Conservation (phyloP, 208 protist genomes). For the Trypanosomatidae sp. region DNA sequence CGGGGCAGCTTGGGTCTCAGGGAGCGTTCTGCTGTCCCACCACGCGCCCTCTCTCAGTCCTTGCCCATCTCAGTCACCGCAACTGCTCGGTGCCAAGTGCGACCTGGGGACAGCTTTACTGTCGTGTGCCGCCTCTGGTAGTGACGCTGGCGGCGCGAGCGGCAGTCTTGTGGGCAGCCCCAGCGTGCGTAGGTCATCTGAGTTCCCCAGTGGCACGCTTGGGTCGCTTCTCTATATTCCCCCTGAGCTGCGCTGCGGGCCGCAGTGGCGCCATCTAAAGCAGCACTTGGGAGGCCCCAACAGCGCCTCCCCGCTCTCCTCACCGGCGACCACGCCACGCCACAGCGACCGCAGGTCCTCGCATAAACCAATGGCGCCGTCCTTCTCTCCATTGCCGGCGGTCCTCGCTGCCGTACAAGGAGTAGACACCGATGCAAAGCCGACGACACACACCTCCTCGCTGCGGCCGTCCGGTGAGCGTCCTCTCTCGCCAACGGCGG, state of each 20-base stretch:
- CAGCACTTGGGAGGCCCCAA: slow-evolving; percentile 16
- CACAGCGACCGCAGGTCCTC: background rate
- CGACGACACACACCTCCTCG: background rate
- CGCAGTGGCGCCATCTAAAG: slow-evolving; percentile 31
- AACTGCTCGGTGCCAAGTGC: background rate
- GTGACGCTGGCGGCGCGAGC: background rate
- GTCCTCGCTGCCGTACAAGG: background rate
- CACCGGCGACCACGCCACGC: background rate
- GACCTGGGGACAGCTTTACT: background rate
- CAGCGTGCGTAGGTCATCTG: slow-evolving; percentile 1
- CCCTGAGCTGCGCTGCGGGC: slow-evolving; percentile 23
- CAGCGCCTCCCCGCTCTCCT: background rate
- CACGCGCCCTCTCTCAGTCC: background rate
- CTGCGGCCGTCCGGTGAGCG: background rate
- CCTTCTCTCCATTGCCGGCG: background rate
- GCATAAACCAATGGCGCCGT: background rate
- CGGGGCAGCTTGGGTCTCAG: background rate
- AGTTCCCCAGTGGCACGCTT: slow-evolving; percentile 10
- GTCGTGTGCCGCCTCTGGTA: background rate
- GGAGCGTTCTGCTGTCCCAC: background rate
- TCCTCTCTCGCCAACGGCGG: background rate
- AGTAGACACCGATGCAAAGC: background rate
- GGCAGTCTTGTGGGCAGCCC: background rate
- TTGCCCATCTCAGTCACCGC: background rate
- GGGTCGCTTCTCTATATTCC: slow-evolving; percentile 30